Base-by-base conservation (phyloP, 768 basidiomycete genomes). In the Zangia roseola region DNA sequence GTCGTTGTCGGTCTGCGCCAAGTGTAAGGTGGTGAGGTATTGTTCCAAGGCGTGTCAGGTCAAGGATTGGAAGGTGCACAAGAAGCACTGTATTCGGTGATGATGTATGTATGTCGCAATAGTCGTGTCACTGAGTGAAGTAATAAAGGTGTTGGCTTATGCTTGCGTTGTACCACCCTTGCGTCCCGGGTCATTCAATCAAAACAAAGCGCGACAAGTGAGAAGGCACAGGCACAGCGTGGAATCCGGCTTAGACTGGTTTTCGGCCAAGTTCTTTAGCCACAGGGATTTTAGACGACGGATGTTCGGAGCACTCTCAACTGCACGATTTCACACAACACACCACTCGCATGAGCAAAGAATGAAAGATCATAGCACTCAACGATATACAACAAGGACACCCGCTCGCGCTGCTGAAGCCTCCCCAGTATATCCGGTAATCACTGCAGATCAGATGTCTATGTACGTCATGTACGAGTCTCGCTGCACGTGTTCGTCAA, bases 1-100 rank as follows among this genome's bases (percentile, higher is more conserved):
- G 25, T 49, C 52, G 6, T 57, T 77, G 14, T 56, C 62, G 38
- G 23, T 49, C 3, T 80, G 74, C 40, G 50, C 60, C 10, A 59
- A 57, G 36, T 80, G 79, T 49, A 73, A 71, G 60, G 58, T 43
- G 14, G 62, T 54, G 25, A 63, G 55, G 28, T 79, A 80, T 47
- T 80, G 77, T 51, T 74, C 74, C 10, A 54, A 49, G 43, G 69
- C 56, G 3, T 80, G 78, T 47, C 79, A 80, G 54, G 72, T 65
- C 50, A 57, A 62, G 35, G 70, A 79, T 41, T 80, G 79, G 78
- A 75, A 71, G 47, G 50, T 25, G 26, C 78, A 77, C 58, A 79
- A 78, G 58, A 48, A 51, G 12, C n/a, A 28, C 14, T 77, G 75
- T 25, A 33, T 21, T 25, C 26, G 10, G 37, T 58, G 49, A 31